These are phyloP conservation scores for Chlamydomonas sp. DNA, from an alignment of 139 green algal genomes.

Conservation along the genomic window DNA sequence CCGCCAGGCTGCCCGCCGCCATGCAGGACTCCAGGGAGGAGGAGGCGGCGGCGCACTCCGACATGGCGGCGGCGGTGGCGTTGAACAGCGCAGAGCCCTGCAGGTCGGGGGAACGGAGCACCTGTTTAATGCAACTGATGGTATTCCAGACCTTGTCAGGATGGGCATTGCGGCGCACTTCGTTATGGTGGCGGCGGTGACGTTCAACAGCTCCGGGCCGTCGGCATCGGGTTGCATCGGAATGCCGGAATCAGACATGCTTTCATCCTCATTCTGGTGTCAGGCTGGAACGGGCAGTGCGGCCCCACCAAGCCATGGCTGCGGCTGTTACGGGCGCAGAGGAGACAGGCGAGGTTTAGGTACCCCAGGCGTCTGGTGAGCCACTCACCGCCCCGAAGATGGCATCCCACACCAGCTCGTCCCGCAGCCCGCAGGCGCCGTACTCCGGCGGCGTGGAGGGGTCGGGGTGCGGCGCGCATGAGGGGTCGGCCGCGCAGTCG, in stretches of 20 bases:
- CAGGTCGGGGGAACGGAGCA: background rate
- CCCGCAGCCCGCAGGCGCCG: conserved; percentile 16
- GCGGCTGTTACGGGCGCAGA: no score
- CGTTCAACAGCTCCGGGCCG: no score
- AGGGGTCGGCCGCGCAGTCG: conserved; percentile 14
- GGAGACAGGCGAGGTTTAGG: no score
- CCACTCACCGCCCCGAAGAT: conserved; percentile 27
- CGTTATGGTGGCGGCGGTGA: no score
- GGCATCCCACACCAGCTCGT: conserved; percentile 20
- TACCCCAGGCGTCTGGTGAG: no score
- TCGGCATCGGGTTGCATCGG: no score
- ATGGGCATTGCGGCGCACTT: no score
- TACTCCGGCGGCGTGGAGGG: conserved; percentile 4
- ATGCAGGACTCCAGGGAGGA: background rate
- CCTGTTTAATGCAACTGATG: background rate
- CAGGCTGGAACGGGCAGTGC: no score
- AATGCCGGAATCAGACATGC: no score
- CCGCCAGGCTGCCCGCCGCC: conserved; percentile 24
- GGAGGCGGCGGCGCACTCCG: conserved; percentile 16
- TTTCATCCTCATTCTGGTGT: no score
- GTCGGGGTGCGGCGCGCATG: background rate
- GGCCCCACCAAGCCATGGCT: no score
- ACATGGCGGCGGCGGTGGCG: conserved; percentile 3
- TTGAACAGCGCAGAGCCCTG: conserved; percentile 29
- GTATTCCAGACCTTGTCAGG: no score